phyloP scores from a whole-genome alignment of 2,329 filamentous ascomycete species.

The Paracoccidioides lutzii region DNA sequence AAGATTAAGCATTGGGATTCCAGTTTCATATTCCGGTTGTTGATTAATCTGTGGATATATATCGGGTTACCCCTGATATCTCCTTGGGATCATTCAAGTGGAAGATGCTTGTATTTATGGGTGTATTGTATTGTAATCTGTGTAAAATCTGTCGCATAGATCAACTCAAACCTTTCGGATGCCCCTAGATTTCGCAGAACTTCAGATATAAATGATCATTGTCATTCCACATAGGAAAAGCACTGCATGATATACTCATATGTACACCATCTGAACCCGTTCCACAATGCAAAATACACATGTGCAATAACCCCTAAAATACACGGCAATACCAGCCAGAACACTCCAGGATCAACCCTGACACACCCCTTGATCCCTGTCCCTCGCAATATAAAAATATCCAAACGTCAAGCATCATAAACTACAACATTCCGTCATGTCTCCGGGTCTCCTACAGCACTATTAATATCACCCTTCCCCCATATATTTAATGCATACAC shows the following conservation, averaged over 20 bases:
- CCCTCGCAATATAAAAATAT: neutral
- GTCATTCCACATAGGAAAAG: no score
- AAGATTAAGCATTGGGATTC: slow-evolving; percentile 2
- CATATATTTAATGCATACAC: neutral
- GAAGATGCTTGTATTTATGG: neutral
- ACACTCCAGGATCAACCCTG: neutral
- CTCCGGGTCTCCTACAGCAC: neutral
- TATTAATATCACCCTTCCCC: neutral
- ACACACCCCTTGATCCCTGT: neutral
- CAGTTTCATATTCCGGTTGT: neutral
- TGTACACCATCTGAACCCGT: no score
- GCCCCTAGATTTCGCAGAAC: no score
- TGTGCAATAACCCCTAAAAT: neutral
- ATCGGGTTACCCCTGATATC: neutral
- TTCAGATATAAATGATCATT: no score
- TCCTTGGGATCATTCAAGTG: no score
- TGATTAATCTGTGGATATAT: neutral
- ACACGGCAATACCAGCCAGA: neutral
- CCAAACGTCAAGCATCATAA: neutral
- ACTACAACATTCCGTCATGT: no score
- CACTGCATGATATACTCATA: no score
- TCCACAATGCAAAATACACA: neutral
- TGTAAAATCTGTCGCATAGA: neutral
- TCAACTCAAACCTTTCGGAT: neutral
- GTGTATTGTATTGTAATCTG: neutral